Evolutionary conservation across 1,284 basidiomycete species (phyloP).

Genomic region (Hemileia vastatrix): DNA sequence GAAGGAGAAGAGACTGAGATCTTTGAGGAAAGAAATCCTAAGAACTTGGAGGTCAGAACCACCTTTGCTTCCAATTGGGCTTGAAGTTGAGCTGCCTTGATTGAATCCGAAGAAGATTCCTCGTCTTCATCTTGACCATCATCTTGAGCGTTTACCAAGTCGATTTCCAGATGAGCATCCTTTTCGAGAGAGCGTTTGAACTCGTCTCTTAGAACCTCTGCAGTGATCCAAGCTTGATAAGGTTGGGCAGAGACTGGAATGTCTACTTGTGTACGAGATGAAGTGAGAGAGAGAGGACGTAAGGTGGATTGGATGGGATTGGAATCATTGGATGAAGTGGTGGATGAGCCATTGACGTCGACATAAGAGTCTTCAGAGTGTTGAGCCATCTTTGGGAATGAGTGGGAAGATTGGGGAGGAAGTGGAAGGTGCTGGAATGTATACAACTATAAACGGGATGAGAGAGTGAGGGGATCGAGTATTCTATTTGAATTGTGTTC

Average conservation of each 20-base stretch:
- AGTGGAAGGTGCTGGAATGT: no score
- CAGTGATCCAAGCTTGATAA: constrained; percentile 37
- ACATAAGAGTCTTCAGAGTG: no score
- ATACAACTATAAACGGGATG: no score
- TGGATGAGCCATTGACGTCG: no score
- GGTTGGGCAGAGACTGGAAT: constrained; percentile 34
- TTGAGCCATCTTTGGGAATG: no score
- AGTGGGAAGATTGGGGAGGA: no score
- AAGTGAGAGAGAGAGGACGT: neutral
- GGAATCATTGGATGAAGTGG: neutral
- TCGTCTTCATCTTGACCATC: constrained; percentile 37
- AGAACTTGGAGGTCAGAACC: constrained; percentile 42
- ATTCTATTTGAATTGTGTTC: no score
- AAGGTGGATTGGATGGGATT: neutral
- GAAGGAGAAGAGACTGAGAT: constrained; percentile 30
- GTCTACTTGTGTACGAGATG: constrained; percentile 24
- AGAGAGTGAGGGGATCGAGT: no score
- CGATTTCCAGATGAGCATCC: neutral
- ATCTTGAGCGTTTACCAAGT: constrained; percentile 33
- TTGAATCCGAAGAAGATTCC: no score
- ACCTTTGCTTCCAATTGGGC: constrained; percentile 32
- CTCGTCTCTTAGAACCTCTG: constrained; percentile 35
- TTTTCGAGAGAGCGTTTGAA: constrained; percentile 30
- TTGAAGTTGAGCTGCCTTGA: neutral
- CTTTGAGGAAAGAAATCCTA: constrained; percentile 39